Evolutionary conservation across 2,329 filamentous ascomycete species (phyloP).

Genomic region (Neofusicoccum ribis): DNA sequence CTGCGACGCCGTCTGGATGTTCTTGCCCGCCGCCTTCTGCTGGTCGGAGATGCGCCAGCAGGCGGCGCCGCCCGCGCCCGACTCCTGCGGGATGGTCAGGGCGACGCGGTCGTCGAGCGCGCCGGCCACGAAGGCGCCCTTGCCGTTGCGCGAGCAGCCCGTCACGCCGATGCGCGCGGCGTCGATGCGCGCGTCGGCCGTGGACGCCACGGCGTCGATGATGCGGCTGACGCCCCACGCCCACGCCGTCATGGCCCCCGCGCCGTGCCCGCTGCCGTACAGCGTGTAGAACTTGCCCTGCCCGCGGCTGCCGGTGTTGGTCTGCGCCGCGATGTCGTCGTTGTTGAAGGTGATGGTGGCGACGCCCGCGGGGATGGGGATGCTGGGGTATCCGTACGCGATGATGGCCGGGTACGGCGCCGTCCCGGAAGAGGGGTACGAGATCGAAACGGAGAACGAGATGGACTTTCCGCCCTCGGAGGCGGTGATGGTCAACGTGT

Average conservation of each 20-base stretch:
- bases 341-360: constrained; percentile 62
- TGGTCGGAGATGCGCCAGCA: constrained; percentile 56
- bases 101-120: constrained; percentile 61
- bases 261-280: constrained; percentile 56
- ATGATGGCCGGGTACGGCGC: constrained; percentile 60
- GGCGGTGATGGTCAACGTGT: constrained; percentile 37
- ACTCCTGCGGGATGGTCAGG: constrained; percentile 63
- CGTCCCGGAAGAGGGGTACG: constrained; percentile 42
- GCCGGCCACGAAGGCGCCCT: constrained; percentile 63
- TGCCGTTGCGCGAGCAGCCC: constrained; percentile 65
- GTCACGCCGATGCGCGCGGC: constrained; percentile 53
- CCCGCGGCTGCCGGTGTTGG: constrained; percentile 49
- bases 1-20: constrained; percentile 61
- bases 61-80: constrained; percentile 60
- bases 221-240: constrained; percentile 63
- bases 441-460: constrained; percentile 39
- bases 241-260: constrained; percentile 63
- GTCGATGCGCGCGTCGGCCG: constrained; percentile 47
- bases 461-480: constrained; percentile 37
- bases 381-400: constrained; percentile 54
- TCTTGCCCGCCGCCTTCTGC: constrained; percentile 54
- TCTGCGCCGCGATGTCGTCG: constrained; percentile 57
- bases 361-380: constrained; percentile 57
- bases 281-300: constrained; percentile 61
- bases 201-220: constrained; percentile 59